These are phyloP conservation scores for Wallacemonas sp. DNA, from an alignment of 208 protist genomes.

Conservation along the genomic window DNA sequence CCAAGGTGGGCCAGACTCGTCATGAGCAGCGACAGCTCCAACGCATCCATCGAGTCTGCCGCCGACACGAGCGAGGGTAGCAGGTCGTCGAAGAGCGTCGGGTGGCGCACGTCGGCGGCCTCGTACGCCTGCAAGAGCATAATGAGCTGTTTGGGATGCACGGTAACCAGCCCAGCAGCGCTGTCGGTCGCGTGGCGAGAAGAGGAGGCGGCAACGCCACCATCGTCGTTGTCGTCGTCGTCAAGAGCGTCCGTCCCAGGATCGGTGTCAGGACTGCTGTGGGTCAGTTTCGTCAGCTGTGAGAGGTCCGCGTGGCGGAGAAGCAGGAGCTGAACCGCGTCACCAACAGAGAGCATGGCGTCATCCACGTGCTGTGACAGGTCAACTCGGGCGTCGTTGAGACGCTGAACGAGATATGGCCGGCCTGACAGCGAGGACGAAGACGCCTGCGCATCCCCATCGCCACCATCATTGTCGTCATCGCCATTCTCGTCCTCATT, in stretches of 20 bases:
- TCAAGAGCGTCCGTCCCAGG: background rate
- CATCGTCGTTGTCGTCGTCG: background rate
- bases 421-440: too few species aligned
- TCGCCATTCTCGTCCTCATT: background rate
- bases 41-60: constrained; percentile 45
- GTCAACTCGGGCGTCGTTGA: constrained; percentile 3
- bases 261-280: too few species aligned
- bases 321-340: constrained; percentile 23
- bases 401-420: too few species aligned
- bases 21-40: constrained; percentile 77
- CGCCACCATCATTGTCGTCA: background rate
- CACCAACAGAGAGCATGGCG: constrained; percentile 27
- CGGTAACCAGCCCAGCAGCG: background rate
- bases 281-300: background rate
- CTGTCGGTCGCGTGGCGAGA: background rate
- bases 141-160: constrained; percentile 64
- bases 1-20: constrained; percentile 63
- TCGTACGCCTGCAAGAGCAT: constrained; percentile 85
- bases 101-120: constrained; percentile 31
- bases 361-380: constrained; percentile 10
- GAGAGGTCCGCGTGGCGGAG: constrained; percentile 11
- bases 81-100: constrained; percentile 60
- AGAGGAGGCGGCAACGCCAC: too few species aligned
- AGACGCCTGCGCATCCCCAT: background rate
- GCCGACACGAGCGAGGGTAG: constrained; percentile 49